Conservation (phyloP, 106 monocot species). For the Iris macrosiphon region DNA sequence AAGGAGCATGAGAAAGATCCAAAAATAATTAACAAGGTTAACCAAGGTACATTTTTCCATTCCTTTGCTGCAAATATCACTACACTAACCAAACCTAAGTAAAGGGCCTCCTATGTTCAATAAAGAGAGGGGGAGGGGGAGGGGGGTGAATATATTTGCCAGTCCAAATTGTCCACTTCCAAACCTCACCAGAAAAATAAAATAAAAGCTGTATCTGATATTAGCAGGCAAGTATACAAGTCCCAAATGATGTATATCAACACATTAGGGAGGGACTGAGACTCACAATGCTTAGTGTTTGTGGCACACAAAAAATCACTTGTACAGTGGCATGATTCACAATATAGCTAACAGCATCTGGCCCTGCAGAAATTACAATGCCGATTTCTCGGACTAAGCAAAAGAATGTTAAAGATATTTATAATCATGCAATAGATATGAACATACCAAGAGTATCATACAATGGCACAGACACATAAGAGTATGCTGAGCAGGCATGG, state of each 20-base stretch:
- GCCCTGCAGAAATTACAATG: conserved; percentile 43
- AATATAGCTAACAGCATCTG: conserved; percentile 84
- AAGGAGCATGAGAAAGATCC: too few species aligned
- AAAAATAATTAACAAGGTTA: too few species aligned
- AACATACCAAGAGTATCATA: conserved; percentile 89
- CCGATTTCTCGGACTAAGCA: neutral
- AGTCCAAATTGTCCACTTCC: too few species aligned
- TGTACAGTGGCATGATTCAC: conserved; percentile 70
- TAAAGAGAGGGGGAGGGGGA: too few species aligned
- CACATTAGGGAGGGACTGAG: neutral
- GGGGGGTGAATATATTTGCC: too few species aligned
- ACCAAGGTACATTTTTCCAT: too few species aligned
- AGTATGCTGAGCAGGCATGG: conserved; percentile 89
- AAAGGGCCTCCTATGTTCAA: too few species aligned
- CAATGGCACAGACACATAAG: conserved; percentile 80
- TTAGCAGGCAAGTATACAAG: neutral
- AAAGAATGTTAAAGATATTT: neutral
- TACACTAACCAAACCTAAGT: too few species aligned
- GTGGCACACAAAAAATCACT: conserved; percentile 71
- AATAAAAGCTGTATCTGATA: too few species aligned
- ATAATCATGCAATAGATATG: neutral
- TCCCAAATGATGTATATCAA: neutral
- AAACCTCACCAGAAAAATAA: too few species aligned
- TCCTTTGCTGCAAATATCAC: too few species aligned
- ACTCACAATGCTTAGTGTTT: conserved; percentile 74